Conservation (phyloP, 73 alveolate species). For the Paramecium bursaria region DNA sequence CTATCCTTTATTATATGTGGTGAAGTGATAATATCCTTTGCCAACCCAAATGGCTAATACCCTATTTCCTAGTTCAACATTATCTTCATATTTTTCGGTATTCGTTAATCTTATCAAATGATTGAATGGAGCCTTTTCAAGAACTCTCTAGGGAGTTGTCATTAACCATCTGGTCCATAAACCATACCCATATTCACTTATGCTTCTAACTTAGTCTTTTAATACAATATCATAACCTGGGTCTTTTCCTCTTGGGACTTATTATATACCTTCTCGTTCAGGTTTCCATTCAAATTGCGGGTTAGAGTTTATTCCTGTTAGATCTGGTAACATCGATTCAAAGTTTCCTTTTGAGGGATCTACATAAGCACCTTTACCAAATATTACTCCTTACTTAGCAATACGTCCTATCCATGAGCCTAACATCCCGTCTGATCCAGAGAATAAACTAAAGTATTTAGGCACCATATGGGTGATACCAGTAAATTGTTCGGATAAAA, state of each 20-base stretch:
- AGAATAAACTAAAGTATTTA: conserved; percentile 25
- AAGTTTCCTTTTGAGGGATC: conserved; percentile 54
- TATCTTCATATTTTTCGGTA: conserved; percentile 54
- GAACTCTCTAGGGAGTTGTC: conserved; percentile 59
- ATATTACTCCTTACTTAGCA: conserved; percentile 30
- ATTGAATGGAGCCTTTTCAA: conserved; percentile 52
- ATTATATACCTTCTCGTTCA: neutral
- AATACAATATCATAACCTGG: conserved; percentile 48
- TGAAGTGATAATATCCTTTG: conserved; percentile 62
- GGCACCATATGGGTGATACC: conserved; percentile 38
- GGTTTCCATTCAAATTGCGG: conserved; percentile 36
- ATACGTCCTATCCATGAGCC: conserved; percentile 58
- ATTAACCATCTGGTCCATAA: conserved; percentile 62
- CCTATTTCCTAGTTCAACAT: conserved; percentile 48
- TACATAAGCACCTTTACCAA: conserved; percentile 58
- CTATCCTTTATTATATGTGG: conserved; percentile 32
- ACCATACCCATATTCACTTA: conserved; percentile 60
- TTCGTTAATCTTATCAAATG: conserved; percentile 26
- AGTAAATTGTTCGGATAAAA: conserved; percentile 2
- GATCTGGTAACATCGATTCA: conserved; percentile 22
- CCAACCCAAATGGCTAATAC: conserved; percentile 58
- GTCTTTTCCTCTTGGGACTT: neutral
- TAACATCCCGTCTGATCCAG: conserved; percentile 60
- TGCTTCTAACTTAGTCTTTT: conserved; percentile 32
- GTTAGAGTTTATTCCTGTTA: neutral